Conservation (phyloP, 2,329 filamentous ascomycete species). For the Cercospora nicotianae region DNA sequence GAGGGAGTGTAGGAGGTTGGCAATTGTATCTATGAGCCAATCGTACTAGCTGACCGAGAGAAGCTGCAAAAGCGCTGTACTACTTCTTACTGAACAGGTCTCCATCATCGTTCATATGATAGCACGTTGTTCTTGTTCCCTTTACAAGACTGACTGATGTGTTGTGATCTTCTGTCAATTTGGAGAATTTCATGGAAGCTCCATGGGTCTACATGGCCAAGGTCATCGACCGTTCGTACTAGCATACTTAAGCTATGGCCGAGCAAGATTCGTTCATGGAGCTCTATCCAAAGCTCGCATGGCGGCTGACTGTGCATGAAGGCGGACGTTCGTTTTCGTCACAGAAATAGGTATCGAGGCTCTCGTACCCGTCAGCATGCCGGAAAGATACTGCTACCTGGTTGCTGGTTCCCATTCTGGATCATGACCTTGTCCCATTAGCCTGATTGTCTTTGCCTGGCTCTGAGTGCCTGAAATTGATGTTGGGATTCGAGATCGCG, state of each 20-base stretch:
- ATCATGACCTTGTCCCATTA: background rate
- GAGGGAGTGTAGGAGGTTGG: background rate
- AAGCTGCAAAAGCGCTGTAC: slow-evolving; percentile 5
- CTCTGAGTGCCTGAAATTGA: background rate
- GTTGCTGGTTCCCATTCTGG: background rate
- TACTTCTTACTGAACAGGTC: background rate
- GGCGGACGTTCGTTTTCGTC: background rate
- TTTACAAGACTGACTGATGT: background rate
- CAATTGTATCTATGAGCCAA: background rate
- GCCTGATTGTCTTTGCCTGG: background rate
- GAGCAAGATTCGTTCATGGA: background rate
- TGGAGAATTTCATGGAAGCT: background rate
- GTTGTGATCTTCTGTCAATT: background rate
- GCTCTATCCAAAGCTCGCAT: background rate
- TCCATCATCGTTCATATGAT: background rate
- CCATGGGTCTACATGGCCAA: background rate
- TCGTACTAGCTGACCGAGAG: background rate
- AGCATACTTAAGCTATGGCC: background rate
- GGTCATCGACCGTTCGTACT: background rate
- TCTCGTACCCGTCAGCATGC: background rate
- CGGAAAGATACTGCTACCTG: background rate
- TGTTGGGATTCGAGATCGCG: background rate
- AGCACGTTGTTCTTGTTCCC: background rate
- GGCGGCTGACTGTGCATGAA: background rate
- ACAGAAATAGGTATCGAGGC: background rate